phyloP scores from a whole-genome alignment of 306 rosid genomes.

The Mimosa bimucronata region DNA sequence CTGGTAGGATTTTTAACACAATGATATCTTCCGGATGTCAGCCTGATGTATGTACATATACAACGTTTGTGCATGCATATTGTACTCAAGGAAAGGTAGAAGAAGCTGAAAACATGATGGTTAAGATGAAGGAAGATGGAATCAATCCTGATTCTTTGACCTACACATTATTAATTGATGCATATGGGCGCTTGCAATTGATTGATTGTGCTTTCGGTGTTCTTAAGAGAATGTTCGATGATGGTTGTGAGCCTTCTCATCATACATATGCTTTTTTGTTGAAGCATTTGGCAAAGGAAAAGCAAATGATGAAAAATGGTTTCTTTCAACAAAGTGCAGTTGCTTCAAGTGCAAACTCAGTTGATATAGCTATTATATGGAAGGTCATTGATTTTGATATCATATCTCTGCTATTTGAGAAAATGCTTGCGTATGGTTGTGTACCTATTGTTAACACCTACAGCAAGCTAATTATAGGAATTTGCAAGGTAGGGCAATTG shows the following conservation, averaged over 20 bases:
- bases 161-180: slow-evolving; percentile 57
- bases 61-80: slow-evolving; percentile 64
- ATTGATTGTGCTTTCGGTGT: slow-evolving; percentile 59
- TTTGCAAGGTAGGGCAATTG: slow-evolving; percentile 60
- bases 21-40: slow-evolving; percentile 56
- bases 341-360: not conserved
- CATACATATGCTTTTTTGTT: slow-evolving; percentile 53
- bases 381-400: slow-evolving; percentile 58
- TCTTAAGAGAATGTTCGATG: slow-evolving; percentile 67
- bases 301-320: not conserved
- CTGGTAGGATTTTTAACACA: slow-evolving; percentile 40
- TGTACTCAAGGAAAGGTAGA: slow-evolving; percentile 57
- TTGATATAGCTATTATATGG: slow-evolving; percentile 23
- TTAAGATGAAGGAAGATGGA: slow-evolving; percentile 59
- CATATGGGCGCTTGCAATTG: slow-evolving; percentile 56
- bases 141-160: slow-evolving; percentile 60
- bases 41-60: slow-evolving; percentile 61
- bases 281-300: not conserved
- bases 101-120: slow-evolving; percentile 63
- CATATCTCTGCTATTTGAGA: slow-evolving; percentile 52
- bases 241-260: slow-evolving; percentile 68
- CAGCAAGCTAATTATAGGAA: slow-evolving; percentile 58
- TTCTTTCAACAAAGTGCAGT: not conserved
- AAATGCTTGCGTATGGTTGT: slow-evolving; percentile 63
- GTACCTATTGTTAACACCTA: slow-evolving; percentile 58